phyloP scores from a whole-genome alignment of 1,284 basidiomycete species.

The Salmacisia buchloeana region DNA sequence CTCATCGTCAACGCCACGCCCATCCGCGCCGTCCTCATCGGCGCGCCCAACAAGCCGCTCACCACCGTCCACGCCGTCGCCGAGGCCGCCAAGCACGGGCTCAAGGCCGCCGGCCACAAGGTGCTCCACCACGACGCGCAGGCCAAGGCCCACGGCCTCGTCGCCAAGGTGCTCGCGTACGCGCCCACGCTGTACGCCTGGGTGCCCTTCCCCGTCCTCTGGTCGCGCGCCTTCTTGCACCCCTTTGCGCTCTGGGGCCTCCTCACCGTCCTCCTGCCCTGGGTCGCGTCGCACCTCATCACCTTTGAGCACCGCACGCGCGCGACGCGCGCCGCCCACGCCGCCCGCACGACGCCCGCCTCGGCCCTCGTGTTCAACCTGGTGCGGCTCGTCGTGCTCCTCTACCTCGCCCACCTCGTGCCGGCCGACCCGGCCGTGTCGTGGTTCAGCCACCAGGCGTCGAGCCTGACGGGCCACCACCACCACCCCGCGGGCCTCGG shows the following conservation, averaged over 20 bases:
- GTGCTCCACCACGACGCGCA: slow-evolving; percentile 32
- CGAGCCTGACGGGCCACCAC: slow-evolving; percentile 2
- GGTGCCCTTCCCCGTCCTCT: slow-evolving; percentile 11
- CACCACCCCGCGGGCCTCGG: neutral
- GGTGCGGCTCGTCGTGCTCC: neutral
- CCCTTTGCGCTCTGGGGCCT: slow-evolving; percentile 31
- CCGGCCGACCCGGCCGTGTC: slow-evolving; percentile 7
- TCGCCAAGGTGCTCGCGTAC: slow-evolving; percentile 12
- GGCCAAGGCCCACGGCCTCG: slow-evolving; percentile 23
- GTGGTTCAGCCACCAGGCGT: slow-evolving; percentile 9
- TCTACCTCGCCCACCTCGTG: slow-evolving; percentile 7
- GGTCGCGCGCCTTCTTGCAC: slow-evolving; percentile 25
- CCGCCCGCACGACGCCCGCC: neutral
- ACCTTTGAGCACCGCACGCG: slow-evolving; percentile 7
- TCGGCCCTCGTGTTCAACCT: slow-evolving; percentile 2
- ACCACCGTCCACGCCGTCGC: slow-evolving; percentile 10
- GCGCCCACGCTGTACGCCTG: slow-evolving; percentile 6
- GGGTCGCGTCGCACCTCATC: slow-evolving; percentile 7
- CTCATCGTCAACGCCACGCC: slow-evolving; percentile 31
- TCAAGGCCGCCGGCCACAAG: slow-evolving; percentile 24
- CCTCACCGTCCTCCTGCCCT: slow-evolving; percentile 3
- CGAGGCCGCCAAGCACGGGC: slow-evolving; percentile 19
- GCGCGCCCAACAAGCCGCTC: slow-evolving; percentile 15
- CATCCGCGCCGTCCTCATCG: slow-evolving; percentile 27
- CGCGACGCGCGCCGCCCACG: slow-evolving; percentile 5